Evolutionary conservation across 768 basidiomycete genomes (phyloP).

Genomic region (Amanita fuliginea): DNA sequence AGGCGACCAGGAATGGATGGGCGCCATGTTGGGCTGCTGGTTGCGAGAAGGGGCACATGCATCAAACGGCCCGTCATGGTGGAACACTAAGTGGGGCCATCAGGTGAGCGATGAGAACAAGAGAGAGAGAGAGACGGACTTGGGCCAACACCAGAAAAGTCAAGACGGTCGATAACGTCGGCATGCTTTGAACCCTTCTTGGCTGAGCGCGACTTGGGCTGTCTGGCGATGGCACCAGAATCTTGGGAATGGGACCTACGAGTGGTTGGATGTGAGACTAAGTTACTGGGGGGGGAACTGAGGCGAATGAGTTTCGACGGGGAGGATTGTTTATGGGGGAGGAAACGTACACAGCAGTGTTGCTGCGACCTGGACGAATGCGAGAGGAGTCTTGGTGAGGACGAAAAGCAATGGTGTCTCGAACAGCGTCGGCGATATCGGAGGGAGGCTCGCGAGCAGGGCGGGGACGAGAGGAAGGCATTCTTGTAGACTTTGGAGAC

Average conservation of each 20-base stretch:
- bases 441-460: constrained; percentile 18
- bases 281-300: constrained; percentile 5
- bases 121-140: constrained; percentile 39
- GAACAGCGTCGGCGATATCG: constrained; percentile 52
- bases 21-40: constrained; percentile 66
- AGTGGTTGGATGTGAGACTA: constrained; percentile 20
- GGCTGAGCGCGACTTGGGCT: constrained; percentile 25
- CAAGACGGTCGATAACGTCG: constrained; percentile 84
- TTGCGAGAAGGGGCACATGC: constrained; percentile 88
- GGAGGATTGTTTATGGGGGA: neutral
- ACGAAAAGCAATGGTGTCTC: constrained; percentile 56
- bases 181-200: constrained; percentile 76
- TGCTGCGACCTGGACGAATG: constrained; percentile 45
- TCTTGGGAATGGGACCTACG: constrained; percentile 40
- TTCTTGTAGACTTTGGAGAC: constrained; percentile 15
- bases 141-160: constrained; percentile 75
- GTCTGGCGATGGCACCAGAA: constrained; percentile 24
- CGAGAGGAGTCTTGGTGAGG: constrained; percentile 25
- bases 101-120: constrained; percentile 5
- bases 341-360: constrained; percentile 39
- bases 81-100: constrained; percentile 51
- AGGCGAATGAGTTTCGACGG: neutral
- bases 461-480: constrained; percentile 20
- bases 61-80: constrained; percentile 89
- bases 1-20: constrained; percentile 68